Conservation (phyloP, 1,284 basidiomycete species). For the Ceratobasidium theobromae region DNA sequence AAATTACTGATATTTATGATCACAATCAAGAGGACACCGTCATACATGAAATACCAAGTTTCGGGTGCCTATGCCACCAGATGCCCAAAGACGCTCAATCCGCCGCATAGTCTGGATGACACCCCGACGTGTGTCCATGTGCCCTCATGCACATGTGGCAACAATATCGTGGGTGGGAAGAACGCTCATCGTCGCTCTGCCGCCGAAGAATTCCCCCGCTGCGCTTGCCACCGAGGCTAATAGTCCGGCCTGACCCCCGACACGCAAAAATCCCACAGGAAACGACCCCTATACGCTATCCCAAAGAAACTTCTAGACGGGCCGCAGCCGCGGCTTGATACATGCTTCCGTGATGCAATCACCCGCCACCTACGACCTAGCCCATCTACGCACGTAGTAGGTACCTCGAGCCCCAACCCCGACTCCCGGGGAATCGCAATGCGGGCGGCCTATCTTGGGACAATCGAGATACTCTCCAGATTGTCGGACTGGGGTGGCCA, state of each 20-base stretch:
- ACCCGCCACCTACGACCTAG: too few relatives aligned
- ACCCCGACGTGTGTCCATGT: neutral
- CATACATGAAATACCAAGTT: neutral
- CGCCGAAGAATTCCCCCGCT: neutral
- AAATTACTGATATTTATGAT: neutral
- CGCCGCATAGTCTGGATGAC: neutral
- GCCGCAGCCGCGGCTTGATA: neutral
- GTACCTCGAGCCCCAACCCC: neutral
- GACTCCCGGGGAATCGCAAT: neutral
- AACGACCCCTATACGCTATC: neutral
- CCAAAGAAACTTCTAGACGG: neutral
- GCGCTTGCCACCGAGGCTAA: neutral
- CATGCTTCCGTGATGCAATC: neutral
- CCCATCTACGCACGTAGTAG: too few relatives aligned
- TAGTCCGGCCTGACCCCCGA: too few relatives aligned
- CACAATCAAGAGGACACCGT: neutral
- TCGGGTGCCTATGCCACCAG: neutral
- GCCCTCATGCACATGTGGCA: neutral
- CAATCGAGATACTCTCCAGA: neutral
- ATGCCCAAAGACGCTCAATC: neutral
- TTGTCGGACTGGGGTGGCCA: neutral
- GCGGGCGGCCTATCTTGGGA: slow-evolving; percentile 9
- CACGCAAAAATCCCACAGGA: neutral
- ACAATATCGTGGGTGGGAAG: neutral
- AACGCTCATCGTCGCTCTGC: neutral